Conservation (phyloP, 2,329 filamentous ascomycete genomes). For the Ophiocordyceps polyrhachis-furcata region DNA sequence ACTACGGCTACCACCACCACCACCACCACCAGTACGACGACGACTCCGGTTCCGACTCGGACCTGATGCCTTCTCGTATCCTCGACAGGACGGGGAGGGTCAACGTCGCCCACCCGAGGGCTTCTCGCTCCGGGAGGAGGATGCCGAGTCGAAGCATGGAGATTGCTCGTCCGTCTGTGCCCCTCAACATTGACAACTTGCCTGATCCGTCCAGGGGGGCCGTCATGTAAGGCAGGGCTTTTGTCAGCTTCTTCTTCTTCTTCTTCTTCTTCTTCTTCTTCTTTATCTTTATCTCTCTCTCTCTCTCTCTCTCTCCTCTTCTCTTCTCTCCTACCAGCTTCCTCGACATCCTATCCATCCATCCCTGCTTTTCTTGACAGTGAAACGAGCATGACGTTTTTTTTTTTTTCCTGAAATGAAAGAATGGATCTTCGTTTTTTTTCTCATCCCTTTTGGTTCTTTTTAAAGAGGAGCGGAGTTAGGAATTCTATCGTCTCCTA, state of each 20-base stretch:
- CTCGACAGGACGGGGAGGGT: slow-evolving; percentile 33
- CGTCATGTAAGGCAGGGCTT: not conserved
- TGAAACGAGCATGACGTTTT: no score
- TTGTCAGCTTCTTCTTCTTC: not conserved
- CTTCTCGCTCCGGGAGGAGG: slow-evolving; percentile 25
- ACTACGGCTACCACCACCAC: slow-evolving; percentile 50
- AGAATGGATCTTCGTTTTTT: no score
- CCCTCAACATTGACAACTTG: not conserved
- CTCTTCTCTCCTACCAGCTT: no score
- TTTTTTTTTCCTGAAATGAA: no score
- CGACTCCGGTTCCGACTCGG: slow-evolving; percentile 21
- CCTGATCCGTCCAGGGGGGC: not conserved
- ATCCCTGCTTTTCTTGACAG: no score
- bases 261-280: not conserved
- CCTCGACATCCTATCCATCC: no score
- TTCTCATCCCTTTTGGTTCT: no score
- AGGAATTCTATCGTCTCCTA: no score
- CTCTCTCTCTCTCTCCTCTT: not conserved
- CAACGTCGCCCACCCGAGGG: slow-evolving; percentile 37
- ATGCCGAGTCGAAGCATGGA: slow-evolving; percentile 39
- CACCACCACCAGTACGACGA: slow-evolving; percentile 17
- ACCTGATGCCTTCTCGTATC: slow-evolving; percentile 26
- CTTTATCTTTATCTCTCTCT: not conserved
- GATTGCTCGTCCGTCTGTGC: slow-evolving; percentile 21
- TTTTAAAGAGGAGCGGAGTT: no score